Evolutionary conservation across 2,329 filamentous ascomycete genomes (phyloP), one percentile per base, ranked within the genome.

Genomic region (Lachnellula cervina): DNA sequence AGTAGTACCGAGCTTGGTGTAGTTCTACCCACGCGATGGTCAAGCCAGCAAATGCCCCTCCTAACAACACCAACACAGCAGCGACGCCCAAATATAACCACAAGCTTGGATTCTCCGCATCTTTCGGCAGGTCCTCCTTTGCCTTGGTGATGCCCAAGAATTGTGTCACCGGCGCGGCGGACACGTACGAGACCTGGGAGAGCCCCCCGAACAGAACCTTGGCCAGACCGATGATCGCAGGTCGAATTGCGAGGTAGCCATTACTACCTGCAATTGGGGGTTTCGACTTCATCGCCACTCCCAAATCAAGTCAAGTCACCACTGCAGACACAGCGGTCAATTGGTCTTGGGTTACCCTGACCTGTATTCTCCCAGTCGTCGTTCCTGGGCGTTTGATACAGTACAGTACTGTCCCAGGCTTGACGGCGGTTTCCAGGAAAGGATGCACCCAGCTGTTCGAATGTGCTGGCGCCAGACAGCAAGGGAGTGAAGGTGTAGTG

Each of bases 41-140:
- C 72, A 99, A 75, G 35, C 94, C 94, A 9, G 94, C 94, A 75
- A 99, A 99, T 40, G 90, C 90, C 60, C 94, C 94, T 60, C 94
- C 94, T 0, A 89, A 80, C 58, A 97, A 76, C 9, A 97, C 94
- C 55, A 99, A 80, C 23, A 84, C 80, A 57, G 90, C 81, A 17
- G 93, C 95, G 32, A 91, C 79, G 54, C 85, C 78, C 59, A 94
- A 80, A 68, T 97, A 90, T 46, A 93, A 76, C 88, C 89, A 96
- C 63, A 96, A 75, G 50, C 81, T 80, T 7, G 84, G 80, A 59
- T 87, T 86, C 23, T 80, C 75, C 7, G 74, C 71, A 53, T 83
- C 77, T 59, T 79, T 77, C 37, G 74, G 76, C 54, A 66, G 53
- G 49, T 76, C 74, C 4, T 79, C 77, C 13, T 69, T 60, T 46